Conservation (phyloP, 345 rosid genomes). For the Euphorbia pulcherrima region DNA sequence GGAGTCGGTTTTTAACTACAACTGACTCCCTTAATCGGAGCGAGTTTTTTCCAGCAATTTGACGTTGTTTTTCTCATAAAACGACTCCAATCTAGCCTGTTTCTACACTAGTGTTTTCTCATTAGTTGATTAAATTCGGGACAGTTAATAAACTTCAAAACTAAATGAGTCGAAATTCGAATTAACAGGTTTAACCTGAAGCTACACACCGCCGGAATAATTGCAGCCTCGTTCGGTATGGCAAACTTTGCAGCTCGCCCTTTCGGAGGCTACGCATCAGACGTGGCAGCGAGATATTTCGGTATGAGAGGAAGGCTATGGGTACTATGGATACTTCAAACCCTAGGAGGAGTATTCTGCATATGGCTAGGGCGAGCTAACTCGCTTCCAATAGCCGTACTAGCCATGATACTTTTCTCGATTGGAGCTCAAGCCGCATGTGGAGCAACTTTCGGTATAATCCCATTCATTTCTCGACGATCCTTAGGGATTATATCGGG, state of each 20-base stretch:
- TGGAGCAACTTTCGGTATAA: conserved; percentile 73
- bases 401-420: conserved; percentile 75
- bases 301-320: conserved; percentile 88
- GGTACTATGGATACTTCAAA: conserved; percentile 68
- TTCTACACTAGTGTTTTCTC: no score
- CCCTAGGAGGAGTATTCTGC: conserved; percentile 67
- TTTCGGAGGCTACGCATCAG: conserved; percentile 69
- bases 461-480: conserved; percentile 68
- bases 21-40: no score
- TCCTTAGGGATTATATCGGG: conserved; percentile 79
- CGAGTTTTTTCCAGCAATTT: no score
- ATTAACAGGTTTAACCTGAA: conserved; percentile 52
- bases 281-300: conserved; percentile 44
- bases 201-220: conserved; percentile 68
- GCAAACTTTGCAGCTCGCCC: conserved; percentile 76
- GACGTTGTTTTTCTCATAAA: no score
- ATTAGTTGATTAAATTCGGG: no score
- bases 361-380: conserved; percentile 67
- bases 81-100: neutral
- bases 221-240: conserved; percentile 84
- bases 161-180: neutral
- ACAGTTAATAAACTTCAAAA: no score
- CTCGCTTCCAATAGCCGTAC: conserved; percentile 60
- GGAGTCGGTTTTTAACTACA: no score
- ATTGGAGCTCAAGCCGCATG: conserved; percentile 81